A percentile compares a stretch with the other conserved stretches of the same genome.
Conservation (phyloP, 345 rosid species). For the Orychophragmus violaceus region DNA sequence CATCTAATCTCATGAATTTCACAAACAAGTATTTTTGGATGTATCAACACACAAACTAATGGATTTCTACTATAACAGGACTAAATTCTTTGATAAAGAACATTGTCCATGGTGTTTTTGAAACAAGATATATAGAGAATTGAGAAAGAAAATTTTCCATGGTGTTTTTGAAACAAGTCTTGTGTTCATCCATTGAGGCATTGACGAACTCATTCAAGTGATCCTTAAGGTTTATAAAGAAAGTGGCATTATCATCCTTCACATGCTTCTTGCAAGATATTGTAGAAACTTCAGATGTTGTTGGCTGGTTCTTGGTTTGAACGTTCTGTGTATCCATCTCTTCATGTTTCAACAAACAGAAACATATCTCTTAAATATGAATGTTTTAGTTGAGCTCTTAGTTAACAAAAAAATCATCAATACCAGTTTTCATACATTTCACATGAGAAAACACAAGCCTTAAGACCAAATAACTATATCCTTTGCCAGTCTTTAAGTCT, state of each 20-base stretch:
- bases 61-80: not conserved
- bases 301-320: conserved; percentile 12
- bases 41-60: not conserved
- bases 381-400: not conserved
- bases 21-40: not conserved
- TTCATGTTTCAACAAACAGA: not conserved
- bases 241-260: conserved; percentile 58
- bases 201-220: conserved; percentile 65
- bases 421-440: too few species aligned
- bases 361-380: too few species aligned
- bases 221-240: conserved; percentile 64
- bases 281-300: conserved; percentile 29
- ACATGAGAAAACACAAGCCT: not conserved
- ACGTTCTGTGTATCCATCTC: conserved; percentile 33
- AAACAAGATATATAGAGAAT: not conserved
- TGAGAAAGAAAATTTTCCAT: conserved; percentile 48
- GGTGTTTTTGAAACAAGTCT: conserved; percentile 60
- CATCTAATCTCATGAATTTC: not conserved
- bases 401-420: too few species aligned
- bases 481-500: not conserved
- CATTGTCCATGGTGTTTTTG: too few species aligned
- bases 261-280: conserved; percentile 57
- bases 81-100: not conserved
- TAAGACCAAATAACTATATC: not conserved
- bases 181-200: conserved; percentile 84